Conservation (phyloP, 495 filamentous ascomycete species). For the Lasiosphaeria hispida region DNA sequence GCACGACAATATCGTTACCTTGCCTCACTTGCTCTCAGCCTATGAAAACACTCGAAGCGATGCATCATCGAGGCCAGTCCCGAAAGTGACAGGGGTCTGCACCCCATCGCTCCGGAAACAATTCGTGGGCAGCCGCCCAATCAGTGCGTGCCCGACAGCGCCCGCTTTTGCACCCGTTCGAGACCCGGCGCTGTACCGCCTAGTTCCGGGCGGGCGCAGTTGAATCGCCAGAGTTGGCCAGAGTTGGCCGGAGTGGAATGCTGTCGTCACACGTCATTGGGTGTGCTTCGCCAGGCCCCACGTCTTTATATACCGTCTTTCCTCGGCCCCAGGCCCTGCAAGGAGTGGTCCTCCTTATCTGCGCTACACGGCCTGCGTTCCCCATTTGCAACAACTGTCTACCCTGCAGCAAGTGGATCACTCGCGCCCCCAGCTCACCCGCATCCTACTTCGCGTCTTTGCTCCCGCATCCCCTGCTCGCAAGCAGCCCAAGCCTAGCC, state of each 20-base stretch:
- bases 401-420: slow-evolving; percentile 32
- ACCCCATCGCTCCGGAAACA: slow-evolving; percentile 33
- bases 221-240: slow-evolving; percentile 1
- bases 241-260: slow-evolving; percentile 19
- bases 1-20: slow-evolving; percentile 4
- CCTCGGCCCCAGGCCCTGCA: slow-evolving; percentile 24
- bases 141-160: slow-evolving; percentile 25
- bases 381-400: slow-evolving; percentile 15
- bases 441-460: slow-evolving; percentile 12
- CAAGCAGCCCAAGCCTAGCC: slow-evolving; percentile 22
- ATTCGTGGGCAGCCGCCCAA: slow-evolving; percentile 34
- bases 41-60: slow-evolving; percentile 2
- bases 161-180: slow-evolving; percentile 24
- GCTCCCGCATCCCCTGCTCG: slow-evolving; percentile 24
- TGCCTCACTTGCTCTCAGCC: neutral
- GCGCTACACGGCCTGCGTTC: slow-evolving; percentile 15
- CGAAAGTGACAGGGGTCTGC: slow-evolving; percentile 17
- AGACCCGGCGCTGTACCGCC: neutral
- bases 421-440: slow-evolving; percentile 23
- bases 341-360: slow-evolving; percentile 20
- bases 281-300: slow-evolving; percentile 16
- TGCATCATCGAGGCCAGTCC: slow-evolving; percentile 14
- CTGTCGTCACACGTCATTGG: slow-evolving; percentile 32
- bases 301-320: slow-evolving; percentile 29
- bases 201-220: slow-evolving; percentile 20